Evolutionary conservation across 2,329 filamentous ascomycete species (phyloP), one percentile per base, ranked within the genome.

Genomic region (Hypoxylon sp.): DNA sequence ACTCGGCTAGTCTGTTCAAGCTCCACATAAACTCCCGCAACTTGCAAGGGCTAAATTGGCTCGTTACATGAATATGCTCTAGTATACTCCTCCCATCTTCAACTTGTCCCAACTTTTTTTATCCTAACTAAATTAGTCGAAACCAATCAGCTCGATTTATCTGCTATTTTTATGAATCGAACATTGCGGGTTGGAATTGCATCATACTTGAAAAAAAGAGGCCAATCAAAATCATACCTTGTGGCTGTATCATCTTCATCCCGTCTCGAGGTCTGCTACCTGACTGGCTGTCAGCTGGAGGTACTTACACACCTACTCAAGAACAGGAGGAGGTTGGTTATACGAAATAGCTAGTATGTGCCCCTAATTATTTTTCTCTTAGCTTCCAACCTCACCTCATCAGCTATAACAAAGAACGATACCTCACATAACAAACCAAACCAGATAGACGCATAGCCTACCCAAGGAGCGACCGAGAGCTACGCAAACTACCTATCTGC

Each of bases 51-150:
- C 34, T 29, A 43, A 26, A 50, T 31, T 50, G 38, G 31, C n/a
- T 44, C 19, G 37, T 49, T 54, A 44, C 27, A 40, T 30, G 44
- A 54, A 49, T 51, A 44, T n/a, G n/a, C 15, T 16, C 9, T 11
- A 13, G 21, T 25, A 25, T n/a, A n/a, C 15, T 26, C 3, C 21
- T n/a, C 25, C 12, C 7, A 16, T 17, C 16, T 20, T 45, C 8
- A 5, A 9, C 16, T 29, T 3, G 6, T 44, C 23, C 31, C 20
- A 44, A 27, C 21, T 20, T 25, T 20, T 36, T 43, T 15, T 27
- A 45, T 36, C 35, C 11, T 31, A 31, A 25, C 20, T 23, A 26
- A 31, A 35, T 50, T 26, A 17, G 29, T 35, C 23, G 29, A 34
- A 42, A 30, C 36, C 19, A 25, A 42, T 34, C 19, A 23, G 17